Evolutionary conservation across 352 stramenopile genomes (phyloP).

Genomic region (Pythium aphanidermatum): DNA sequence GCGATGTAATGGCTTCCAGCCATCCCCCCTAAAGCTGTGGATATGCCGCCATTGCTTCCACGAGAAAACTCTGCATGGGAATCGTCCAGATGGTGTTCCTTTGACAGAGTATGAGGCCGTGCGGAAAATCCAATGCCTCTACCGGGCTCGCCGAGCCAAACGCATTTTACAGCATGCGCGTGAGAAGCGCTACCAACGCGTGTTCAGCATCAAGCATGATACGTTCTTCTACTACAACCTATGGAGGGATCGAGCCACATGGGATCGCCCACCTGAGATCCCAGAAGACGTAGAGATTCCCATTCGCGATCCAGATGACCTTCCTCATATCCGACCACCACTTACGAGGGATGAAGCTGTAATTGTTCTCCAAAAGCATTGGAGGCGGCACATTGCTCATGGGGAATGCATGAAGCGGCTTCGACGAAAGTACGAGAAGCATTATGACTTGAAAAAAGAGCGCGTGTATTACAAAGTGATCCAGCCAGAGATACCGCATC

Average conservation of each 20-base stretch:
- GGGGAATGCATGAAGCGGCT: slow-evolving; percentile 24
- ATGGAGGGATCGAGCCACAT: slow-evolving; percentile 43
- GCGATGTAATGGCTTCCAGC: slow-evolving; percentile 68
- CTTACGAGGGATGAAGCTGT: slow-evolving; percentile 49
- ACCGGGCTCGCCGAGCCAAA: slow-evolving; percentile 40
- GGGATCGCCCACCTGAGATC: slow-evolving; percentile 37
- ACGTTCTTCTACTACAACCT: slow-evolving; percentile 79
- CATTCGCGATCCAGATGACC: slow-evolving; percentile 63
- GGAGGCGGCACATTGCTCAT: slow-evolving; percentile 26
- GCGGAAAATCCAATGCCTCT: slow-evolving; percentile 69
- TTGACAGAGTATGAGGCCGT: slow-evolving; percentile 71
- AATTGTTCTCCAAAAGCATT: slow-evolving; percentile 36
- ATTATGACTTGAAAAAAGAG: slow-evolving; percentile 53
- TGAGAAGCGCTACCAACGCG: slow-evolving; percentile 58
- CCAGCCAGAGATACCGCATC: slow-evolving; percentile 6
- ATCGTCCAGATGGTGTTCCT: slow-evolving; percentile 24
- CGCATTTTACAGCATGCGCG: slow-evolving; percentile 43
- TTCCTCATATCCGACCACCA: slow-evolving; percentile 36
- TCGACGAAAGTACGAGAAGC: slow-evolving; percentile 50
- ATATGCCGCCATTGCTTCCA: slow-evolving; percentile 67
- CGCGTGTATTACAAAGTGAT: slow-evolving; percentile 45
- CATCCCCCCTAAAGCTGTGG: slow-evolving; percentile 58
- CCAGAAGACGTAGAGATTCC: slow-evolving; percentile 42
- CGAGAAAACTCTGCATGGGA: slow-evolving; percentile 60
- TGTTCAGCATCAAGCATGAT: slow-evolving; percentile 72